Evolutionary conservation across 176 grass and related monocot genomes (phyloP).

Genomic region (Otatea glauca): DNA sequence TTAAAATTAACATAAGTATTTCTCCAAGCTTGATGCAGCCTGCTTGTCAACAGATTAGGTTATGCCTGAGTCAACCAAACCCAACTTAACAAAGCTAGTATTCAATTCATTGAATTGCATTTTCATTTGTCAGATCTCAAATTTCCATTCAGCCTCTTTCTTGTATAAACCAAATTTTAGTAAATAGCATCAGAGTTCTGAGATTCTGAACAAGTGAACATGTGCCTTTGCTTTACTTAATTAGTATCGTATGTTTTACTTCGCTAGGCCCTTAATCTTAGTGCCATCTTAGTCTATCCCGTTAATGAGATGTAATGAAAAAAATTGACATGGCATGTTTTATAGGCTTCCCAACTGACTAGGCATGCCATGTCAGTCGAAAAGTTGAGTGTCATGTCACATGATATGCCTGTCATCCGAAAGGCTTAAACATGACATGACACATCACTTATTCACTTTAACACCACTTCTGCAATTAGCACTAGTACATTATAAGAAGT

Average conservation of each 20-base stretch:
- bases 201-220: background rate
- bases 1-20: background rate
- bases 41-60: background rate
- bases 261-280: background rate
- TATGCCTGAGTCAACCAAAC: conserved; percentile 4
- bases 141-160: background rate
- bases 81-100: background rate
- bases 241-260: background rate
- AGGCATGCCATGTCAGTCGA: background rate
- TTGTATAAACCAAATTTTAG: background rate
- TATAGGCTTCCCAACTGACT: background rate
- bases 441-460: conserved; percentile 6
- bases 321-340: background rate
- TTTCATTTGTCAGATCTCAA: background rate
- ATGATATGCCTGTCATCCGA: background rate
- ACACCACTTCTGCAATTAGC: background rate
- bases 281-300: background rate
- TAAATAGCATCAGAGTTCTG: background rate
- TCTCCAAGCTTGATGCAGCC: background rate
- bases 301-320: background rate
- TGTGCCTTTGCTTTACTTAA: background rate
- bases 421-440: background rate
- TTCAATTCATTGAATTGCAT: conserved; percentile 5
- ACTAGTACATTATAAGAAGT: background rate
- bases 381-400: background rate